Base-by-base conservation (phyloP, 257 asterid genomes). In the Haberlea rhodopensis region DNA sequence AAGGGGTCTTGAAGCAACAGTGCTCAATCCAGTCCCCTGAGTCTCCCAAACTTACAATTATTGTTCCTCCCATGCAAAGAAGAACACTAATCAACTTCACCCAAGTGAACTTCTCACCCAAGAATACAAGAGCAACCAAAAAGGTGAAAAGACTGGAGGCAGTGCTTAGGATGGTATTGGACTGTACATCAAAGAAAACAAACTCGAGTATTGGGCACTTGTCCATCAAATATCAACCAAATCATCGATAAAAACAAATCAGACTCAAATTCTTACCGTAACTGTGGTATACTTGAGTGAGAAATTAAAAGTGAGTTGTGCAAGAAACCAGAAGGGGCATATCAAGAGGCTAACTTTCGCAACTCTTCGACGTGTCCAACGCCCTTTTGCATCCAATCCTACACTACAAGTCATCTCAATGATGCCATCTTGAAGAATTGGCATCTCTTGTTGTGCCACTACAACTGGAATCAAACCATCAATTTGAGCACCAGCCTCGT, bases 271-370 rank as follows among this genome's bases (percentile, higher is more conserved):
- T 62, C 86, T 89, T 75, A 92, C 99, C 4, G 99, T 94, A 29
- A 94, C 97, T 18, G 97, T 80, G 7, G 99, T 94, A 78, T 85
- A 94, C 84, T 94, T 94, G 71, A 94, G 94, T 6, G 99, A 94
- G 3, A 90, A 83, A 70, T 94, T 94, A 73, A 94, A 94, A 4
- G 96, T 76, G 75, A 94, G 96, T 68, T 94, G 99, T 1, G 99
- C 99, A 52, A 90, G 62, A 69, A 87, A 94, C 96, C 96, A 94
- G 76, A 94, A 71, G 6, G 99, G 99, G 74, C 95, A 84, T 70
- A 94, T 80, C 76, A 90, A 76, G 46, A 94, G 73, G 87, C 97
- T 87, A 46, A 90, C 91, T 88, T 85, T 90, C 1, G 99, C 99
- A 48, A 87, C 79, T 73, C 96, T 84, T 45, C 60, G 46, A 28